These are phyloP conservation scores for Fomitopsis betulina DNA, from an alignment of 1,284 basidiomycete genomes.

Conservation along the genomic window DNA sequence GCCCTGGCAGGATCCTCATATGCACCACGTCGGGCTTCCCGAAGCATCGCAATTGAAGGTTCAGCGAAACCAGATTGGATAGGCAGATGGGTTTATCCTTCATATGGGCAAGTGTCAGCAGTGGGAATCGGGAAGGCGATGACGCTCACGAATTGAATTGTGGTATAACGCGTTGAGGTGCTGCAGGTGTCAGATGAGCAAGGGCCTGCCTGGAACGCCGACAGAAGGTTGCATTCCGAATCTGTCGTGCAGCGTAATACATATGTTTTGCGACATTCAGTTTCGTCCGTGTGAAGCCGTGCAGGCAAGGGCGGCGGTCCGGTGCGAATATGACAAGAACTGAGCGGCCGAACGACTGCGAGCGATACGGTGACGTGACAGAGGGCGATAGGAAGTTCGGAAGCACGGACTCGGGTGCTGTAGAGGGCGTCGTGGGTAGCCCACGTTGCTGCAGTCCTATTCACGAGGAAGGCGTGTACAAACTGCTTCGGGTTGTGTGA, in stretches of 20 bases:
- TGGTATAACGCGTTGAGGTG: neutral
- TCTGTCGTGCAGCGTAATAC: neutral
- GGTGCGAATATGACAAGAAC: neutral
- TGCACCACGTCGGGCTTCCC: neutral
- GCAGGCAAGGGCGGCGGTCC: neutral
- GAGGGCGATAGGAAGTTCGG: neutral
- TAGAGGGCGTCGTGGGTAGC: neutral
- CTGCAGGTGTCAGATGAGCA: neutral
- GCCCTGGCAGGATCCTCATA: neutral
- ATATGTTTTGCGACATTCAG: neutral
- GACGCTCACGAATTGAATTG: neutral
- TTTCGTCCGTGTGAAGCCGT: neutral
- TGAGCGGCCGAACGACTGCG: neutral
- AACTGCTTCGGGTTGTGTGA: neutral
- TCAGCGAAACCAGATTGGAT: conserved; percentile 8
- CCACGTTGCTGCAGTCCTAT: neutral
- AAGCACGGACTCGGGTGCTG: neutral
- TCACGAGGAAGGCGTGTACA: neutral
- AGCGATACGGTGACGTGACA: neutral
- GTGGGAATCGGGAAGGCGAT: neutral
- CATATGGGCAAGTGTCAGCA: conserved; percentile 5
- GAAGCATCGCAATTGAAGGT: neutral
- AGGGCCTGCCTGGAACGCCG: neutral
- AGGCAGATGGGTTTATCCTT: conserved; percentile 11
- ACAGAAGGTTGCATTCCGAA: neutral